Base-by-base conservation (phyloP, 179 eudicot genomes). In the Beta lomatogona region DNA sequence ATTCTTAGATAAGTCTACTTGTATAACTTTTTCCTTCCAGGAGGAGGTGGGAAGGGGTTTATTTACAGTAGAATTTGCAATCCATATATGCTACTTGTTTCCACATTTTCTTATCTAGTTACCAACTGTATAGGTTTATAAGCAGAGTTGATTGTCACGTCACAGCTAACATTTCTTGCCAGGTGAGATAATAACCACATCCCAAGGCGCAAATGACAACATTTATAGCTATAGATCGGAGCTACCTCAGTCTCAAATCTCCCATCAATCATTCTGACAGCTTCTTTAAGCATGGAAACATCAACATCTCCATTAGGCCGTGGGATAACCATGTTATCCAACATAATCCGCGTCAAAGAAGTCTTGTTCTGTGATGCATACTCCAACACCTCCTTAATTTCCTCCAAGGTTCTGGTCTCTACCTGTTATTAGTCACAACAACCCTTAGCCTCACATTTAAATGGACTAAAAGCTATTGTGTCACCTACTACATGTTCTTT, bases 261-360 rank as follows among this genome's bases (percentile, higher is more conserved):
- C 22, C 98, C 96, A 50, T 84, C 81, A 25, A 95, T 89, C 86
- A 95, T 83, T 65, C 80, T 82, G 22, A 95, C 97, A 68, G 99
- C 99, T 77, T 92, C 92, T 86, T 84, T 80, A 77, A 95, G 98
- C 99, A 95, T 95, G 74, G 99, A 90, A 75, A 94, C 97, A 80
- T 95, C 93, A 82, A 94, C 85, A 83, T 88, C 98, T 67, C 98
- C 97, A 82, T 86, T 73, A 55, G 92, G 82, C 45, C 76, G 88
- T 16, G 96, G 94, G 74, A 95, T 85, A 73, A 94, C 98, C 99
- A 95, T 95, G 88, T 95, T 95, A 82, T 95, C 99, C 90, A 95
- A 83, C 99, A 95, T 92, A 83, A 95, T 94, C 81, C 99, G 90
- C 22, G 92, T 92, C 87, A 95, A 80, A 25, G 86, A 86, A 59